Evolutionary conservation across 495 filamentous ascomycete species (phyloP).

Genomic region (Podospora pseudoanserina): DNA sequence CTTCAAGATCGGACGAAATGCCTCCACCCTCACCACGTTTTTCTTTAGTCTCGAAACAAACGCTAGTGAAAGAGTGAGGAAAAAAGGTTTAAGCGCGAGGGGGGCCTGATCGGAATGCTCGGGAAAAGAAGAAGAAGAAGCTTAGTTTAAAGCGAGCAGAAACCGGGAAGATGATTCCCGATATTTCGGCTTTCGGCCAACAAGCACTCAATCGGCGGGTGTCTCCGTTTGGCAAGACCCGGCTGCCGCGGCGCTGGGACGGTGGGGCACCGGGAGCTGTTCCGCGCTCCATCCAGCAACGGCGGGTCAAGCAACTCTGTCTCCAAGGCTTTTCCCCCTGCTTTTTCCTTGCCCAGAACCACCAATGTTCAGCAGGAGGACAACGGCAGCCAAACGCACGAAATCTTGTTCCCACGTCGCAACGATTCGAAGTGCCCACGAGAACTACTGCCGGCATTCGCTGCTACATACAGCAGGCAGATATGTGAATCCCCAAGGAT

Average conservation of each 20-base stretch:
- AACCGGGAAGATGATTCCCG: neutral
- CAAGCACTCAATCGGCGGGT: neutral
- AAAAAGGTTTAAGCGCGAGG: neutral
- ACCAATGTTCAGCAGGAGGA: neutral
- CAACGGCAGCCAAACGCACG: neutral
- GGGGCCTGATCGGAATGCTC: neutral
- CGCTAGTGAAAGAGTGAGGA: neutral
- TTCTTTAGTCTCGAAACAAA: neutral
- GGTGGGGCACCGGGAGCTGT: neutral
- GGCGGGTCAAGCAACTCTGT: too few relatives aligned
- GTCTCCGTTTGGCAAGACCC: neutral
- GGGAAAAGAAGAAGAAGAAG: neutral
- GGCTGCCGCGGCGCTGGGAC: neutral
- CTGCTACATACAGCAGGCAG: neutral
- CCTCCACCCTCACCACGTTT: neutral
- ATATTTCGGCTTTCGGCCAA: neutral
- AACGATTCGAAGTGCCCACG: neutral
- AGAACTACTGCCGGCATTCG: neutral
- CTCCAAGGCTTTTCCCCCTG: neutral
- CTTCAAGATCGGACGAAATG: neutral
- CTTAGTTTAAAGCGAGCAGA: neutral
- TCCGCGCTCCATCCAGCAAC: neutral
- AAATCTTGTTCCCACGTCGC: neutral
- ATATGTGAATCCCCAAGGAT: neutral
- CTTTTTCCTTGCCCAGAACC: neutral